A percentile compares a stretch with the other conserved stretches of the same genome.
Conservation (phyloP, 306 rosid species). For the Sphenostylis stenocarpa region DNA sequence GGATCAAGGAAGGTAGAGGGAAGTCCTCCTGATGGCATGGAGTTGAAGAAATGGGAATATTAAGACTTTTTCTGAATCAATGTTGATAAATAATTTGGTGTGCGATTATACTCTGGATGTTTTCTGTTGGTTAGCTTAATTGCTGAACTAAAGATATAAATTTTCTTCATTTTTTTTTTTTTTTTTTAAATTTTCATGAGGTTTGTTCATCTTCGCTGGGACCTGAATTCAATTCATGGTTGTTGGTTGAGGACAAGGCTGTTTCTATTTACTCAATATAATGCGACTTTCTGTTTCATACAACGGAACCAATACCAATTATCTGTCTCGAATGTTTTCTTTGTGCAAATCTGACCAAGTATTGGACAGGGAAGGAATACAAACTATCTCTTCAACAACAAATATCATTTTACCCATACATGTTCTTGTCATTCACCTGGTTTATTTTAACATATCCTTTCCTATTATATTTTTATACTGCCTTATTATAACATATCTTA, state of each 20-base stretch:
- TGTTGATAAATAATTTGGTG: neutral
- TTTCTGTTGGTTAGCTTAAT: neutral
- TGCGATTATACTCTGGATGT: conserved; percentile 35
- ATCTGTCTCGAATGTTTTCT: no score
- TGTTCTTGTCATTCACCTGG: no score
- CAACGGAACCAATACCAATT: no score
- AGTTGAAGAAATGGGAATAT: conserved; percentile 86
- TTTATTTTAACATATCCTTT: no score
- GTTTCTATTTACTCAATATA: conserved; percentile 3
- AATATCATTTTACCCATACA: no score
- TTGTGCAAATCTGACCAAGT: no score
- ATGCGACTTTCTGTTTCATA: neutral
- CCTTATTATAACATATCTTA: no score
- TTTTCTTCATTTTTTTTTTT: neutral
- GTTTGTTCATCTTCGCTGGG: neutral
- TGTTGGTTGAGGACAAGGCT: neutral
- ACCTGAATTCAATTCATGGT: conserved; percentile 4
- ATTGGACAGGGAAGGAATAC: no score
- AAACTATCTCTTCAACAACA: no score
- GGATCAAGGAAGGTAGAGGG: conserved; percentile 92
- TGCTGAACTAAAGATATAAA: neutral
- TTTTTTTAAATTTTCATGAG: neutral
- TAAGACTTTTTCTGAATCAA: conserved; percentile 21
- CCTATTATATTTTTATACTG: no score
- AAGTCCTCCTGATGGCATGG: conserved; percentile 98